phyloP scores from a whole-genome alignment of 2,329 filamentous ascomycete genomes.

The Capronia americana region DNA sequence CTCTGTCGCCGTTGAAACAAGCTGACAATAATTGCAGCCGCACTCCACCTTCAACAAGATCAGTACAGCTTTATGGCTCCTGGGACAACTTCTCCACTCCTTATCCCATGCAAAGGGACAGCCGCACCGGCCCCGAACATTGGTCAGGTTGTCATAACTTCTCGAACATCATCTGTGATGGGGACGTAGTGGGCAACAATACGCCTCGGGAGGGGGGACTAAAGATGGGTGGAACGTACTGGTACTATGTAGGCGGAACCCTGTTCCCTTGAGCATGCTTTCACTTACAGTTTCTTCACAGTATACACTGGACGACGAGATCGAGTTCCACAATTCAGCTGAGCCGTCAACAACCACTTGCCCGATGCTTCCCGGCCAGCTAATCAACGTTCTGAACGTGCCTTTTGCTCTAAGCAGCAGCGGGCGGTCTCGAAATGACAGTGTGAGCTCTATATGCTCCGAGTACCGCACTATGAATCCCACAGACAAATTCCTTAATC shows the following conservation, averaged over 20 bases:
- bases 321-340: conserved; percentile 75
- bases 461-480: conserved; percentile 79
- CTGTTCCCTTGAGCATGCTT: conserved; percentile 14
- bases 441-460: conserved; percentile 64
- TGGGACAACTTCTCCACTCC: conserved; percentile 90
- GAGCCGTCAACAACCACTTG: conserved; percentile 78
- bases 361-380: conserved; percentile 85
- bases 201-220: conserved; percentile 72
- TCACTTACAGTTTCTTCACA: conserved; percentile 49
- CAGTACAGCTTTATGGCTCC: conserved; percentile 83
- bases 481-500: conserved; percentile 74
- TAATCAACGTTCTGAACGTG: conserved; percentile 82
- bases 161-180: conserved; percentile 82
- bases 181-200: conserved; percentile 64
- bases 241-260: conserved; percentile 79
- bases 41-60: conserved; percentile 53
- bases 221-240: conserved; percentile 92
- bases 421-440: conserved; percentile 66
- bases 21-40: conserved; percentile 41
- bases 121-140: conserved; percentile 72
- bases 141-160: conserved; percentile 91
- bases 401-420: conserved; percentile 67
- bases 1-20: conserved; percentile 6
- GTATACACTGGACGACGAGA: conserved; percentile 82
- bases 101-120: conserved; percentile 83